Evolutionary conservation across 306 rosid species (phyloP), one percentile per base, ranked within the genome.

Genomic region (Potentilla sterilis): DNA sequence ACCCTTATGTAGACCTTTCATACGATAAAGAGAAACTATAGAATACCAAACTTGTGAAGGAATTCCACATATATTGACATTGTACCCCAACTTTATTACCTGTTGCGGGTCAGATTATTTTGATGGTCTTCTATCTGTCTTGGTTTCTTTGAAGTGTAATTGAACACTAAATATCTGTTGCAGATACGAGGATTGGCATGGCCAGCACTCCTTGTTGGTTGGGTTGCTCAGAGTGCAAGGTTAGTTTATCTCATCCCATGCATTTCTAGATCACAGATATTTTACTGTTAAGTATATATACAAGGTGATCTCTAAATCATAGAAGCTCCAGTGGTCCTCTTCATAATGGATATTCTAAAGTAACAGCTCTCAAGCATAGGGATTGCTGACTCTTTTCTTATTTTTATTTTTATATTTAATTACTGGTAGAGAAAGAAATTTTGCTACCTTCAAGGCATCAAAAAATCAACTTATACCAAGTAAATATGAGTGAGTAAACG

Each of bases 161-260:
- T 59, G 59, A 75, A 75, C 69, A 65, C 61, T 68, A 44, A 42
- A 21, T 68, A 72, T 82, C 82, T 16, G 63, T 3, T 64, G 74
- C 81, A 89, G 93, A 89, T 91, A 83, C 89, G 96, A 77, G 93
- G 91, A 73, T 88, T 91, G 84, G 93, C 96, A 69, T 91, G 93
- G 96, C 93, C 93, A 48, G 93, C 88, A 75, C 67, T 88, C 79
- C 93, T 91, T 78, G 73, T 83, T 72, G 96, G 93, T 76, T 82
- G 83, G 83, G 88, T 91, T 81, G 83, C 96, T 81, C 96, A 91
- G 47, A 88, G 93, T 87, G 96, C 96, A 81, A 91, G 96, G 96
- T 90, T 69, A 70, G 15, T 63, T 38, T 28, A 72, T 61, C 83
- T 72, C 65, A 55, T 62, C 76, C 78, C 28, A 28, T 78, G 67